Base-by-base conservation (phyloP, 2,329 filamentous ascomycete species). In the Aspergillus neoniger region DNA sequence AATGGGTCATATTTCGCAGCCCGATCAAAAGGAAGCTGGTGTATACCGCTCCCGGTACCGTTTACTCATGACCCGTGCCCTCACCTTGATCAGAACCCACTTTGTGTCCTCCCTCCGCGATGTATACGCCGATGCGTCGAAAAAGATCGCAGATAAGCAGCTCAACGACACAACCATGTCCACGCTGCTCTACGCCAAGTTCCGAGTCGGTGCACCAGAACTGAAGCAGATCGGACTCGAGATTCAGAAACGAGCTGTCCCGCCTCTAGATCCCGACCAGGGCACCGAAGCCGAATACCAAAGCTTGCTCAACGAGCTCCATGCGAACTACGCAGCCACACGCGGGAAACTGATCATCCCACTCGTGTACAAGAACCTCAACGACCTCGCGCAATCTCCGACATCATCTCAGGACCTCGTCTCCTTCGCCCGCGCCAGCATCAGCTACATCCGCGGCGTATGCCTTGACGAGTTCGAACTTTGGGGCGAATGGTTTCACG, bases 31-130 rank as follows among this genome's bases (percentile, higher is more conserved):
- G 64, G 94, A 98, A 75, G 89, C 93, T 2, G 89, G 92, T 63
- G 87, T 90, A 2, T 98, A 97, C 74, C 86, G 93, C 47, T 92
- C 94, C 6, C 87, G 92, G 61, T 98, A 98, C 74, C 87, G 91
- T 62, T 83, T 95, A 0, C 83, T 97, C 12, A 84, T 98, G 44
- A 90, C 88, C 1, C 81, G 88, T 62, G 87, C 85, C 17, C 78
- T 90, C 49, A 89, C 87, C 0, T 80, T 90, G 25, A 88, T 89
- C 51, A 84, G 88, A 23, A 86, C 87, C 44, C 84, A 88, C 69
- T 88, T 89, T 69, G 87, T 85, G 61, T 84, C 83, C 64, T 82
- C 81, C n/a, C 79, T 87, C 23, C 84, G 83, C 63, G 87, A 87
- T 63, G 86, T 85, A 49, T 85, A 83, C 54, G 82, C 84, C 49